Evolutionary conservation across 768 basidiomycete genomes (phyloP), one percentile per base, ranked within the genome.

Genomic region (Omphalotus guepiniiformis): DNA sequence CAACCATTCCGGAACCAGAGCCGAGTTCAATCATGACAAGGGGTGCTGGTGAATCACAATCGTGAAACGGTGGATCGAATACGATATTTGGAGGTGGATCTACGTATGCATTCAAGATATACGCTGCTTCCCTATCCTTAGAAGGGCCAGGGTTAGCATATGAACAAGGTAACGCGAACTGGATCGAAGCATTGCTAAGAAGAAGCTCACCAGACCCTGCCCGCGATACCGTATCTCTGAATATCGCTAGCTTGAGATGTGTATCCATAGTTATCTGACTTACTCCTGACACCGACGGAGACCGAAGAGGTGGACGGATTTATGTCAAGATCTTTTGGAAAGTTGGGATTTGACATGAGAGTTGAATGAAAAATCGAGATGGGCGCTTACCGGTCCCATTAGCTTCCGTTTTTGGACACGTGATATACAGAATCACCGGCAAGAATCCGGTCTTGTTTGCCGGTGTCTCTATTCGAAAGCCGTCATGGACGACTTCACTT

Each of bases 161-260:
- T n/a, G n/a, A n/a, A n/a, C n/a, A n/a, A n/a, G n/a, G n/a, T n/a
- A n/a, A n/a, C n/a, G n/a, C n/a, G n/a, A 56, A 37, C 55, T 60
- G 39, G 57, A 60, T 22, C 49, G 42, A 30, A 55, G 48, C 42
- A 58, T 52, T 26, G 48, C 28, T 30, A n/a, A 37, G 42, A 50
- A 39, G 43, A 42, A 43, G 53, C 58, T 70, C 71, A 88, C 91
- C 90, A 93, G 39, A 93, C 81, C 63, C 87, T 73, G 26, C 89
- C 88, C 6, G 89, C 91, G 47, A 93, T 93, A 4, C 90, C 89
- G 59, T 85, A 91, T 54, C 68, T 69, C 13, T 71, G 64, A 45
- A 93, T 93, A 4, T 85, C 79, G 13, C 70, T 62, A 48, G 67
- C 67, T 61, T 87, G 86, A 37, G 51, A 49, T 2, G 32, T 15